phyloP scores from a whole-genome alignment of 2,329 filamentous ascomycete species.

The Phialophora verrucosa region DNA sequence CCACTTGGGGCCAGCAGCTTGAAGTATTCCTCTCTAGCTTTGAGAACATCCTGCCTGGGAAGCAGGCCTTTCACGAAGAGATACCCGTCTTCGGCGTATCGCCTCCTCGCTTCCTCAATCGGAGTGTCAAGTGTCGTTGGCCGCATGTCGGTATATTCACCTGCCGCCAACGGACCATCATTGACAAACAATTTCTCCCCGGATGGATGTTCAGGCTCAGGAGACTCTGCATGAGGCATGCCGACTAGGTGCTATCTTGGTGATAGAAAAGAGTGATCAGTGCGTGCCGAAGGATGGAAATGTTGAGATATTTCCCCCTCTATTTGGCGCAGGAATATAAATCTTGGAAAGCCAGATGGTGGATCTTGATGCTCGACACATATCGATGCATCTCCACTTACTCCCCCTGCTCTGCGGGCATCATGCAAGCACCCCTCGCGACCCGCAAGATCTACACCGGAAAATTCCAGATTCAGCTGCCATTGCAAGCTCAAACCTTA shows the following conservation, averaged over 20 bases:
- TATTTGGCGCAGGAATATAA: slow-evolving; percentile 1
- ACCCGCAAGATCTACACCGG: slow-evolving; percentile 16
- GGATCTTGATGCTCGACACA: neutral
- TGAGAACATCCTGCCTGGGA: slow-evolving; percentile 59
- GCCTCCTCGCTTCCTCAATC: slow-evolving; percentile 55
- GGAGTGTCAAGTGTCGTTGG: slow-evolving; percentile 54
- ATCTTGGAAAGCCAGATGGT: neutral
- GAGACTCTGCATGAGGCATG: slow-evolving; percentile 32
- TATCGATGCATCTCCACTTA: neutral
- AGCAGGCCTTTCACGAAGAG: slow-evolving; percentile 62
- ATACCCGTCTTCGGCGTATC: slow-evolving; percentile 60
- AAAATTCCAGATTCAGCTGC: slow-evolving; percentile 7
- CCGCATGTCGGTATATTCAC: slow-evolving; percentile 51
- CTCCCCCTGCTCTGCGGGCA: no score
- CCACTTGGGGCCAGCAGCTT: slow-evolving; percentile 60
- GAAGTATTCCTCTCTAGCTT: slow-evolving; percentile 61
- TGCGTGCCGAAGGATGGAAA: neutral
- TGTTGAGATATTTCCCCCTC: neutral
- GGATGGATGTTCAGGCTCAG: slow-evolving; percentile 5
- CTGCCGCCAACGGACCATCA: slow-evolving; percentile 54
- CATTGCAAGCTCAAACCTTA: neutral
- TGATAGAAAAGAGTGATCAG: neutral
- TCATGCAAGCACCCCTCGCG: neutral
- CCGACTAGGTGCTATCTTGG: neutral
- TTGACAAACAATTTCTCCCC: slow-evolving; percentile 48